phyloP scores from a whole-genome alignment of 345 rosid genomes.

The Conringia planisiliqua region DNA sequence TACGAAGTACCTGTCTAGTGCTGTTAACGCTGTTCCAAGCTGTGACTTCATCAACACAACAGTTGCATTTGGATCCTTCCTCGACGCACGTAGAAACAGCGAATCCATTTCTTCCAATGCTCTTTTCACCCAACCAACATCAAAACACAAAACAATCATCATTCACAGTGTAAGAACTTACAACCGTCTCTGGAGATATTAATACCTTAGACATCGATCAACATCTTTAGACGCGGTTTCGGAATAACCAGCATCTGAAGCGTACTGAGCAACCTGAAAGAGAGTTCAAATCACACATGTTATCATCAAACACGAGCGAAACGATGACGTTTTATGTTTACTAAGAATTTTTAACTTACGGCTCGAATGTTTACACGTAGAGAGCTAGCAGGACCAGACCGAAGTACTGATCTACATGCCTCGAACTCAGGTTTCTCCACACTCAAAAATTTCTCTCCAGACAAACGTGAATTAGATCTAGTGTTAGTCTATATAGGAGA shows the following conservation, averaged over 20 bases:
- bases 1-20: conserved; percentile 48
- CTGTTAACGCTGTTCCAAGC: conserved; percentile 50
- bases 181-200: background rate
- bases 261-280: conserved; percentile 78
- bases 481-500: background rate
- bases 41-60: conserved; percentile 59
- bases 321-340: background rate
- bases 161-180: background rate
- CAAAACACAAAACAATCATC: background rate
- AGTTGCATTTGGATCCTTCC: conserved; percentile 65
- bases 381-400: conserved; percentile 82
- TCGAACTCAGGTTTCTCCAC: conserved; percentile 62
- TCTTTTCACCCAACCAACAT: conserved; percentile 26
- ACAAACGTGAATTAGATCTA: background rate
- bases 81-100: conserved; percentile 64
- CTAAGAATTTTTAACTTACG: conserved; percentile 37
- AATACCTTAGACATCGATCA: conserved; percentile 74
- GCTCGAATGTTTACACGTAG: conserved; percentile 75
- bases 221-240: conserved; percentile 57
- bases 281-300: conserved; percentile 37
- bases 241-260: conserved; percentile 76
- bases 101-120: conserved; percentile 78
- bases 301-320: conserved; percentile 39
- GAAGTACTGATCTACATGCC: conserved; percentile 49
- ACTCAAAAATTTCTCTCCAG: conserved; percentile 46